Evolutionary conservation across 1,139 yeast species (phyloP), one percentile per base, ranked within the genome.

Genomic region (Magnusiomyces magnusii): DNA sequence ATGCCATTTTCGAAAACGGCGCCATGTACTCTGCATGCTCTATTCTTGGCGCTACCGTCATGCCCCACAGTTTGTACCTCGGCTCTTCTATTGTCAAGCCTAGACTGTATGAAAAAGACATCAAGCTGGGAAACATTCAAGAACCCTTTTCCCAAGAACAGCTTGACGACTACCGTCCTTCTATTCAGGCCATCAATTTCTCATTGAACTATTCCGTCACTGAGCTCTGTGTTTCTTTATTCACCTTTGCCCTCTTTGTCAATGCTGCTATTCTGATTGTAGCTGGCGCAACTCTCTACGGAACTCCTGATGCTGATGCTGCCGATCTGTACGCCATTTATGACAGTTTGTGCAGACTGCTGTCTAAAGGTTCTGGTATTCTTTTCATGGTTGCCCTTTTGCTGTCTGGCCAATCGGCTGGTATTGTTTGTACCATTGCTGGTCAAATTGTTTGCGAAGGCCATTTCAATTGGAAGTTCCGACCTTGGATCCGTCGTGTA

Each of bases 371-470:
- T 1, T 99, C 98, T 0, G 99, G 98, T 3, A 78, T 90, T 39
- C 85, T 93, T 0, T 93, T 93, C 76, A 97, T 97, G 1, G 75
- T 91, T 53, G 98, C 98, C 0, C 80, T 93, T 72, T 77, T 93
- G 57, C 91, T 92, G 70, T 87, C 96, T n/a, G 99, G 99, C 23
- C 96, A 92, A 70, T 87, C 96, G 68, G 98, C 99, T 1, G 98
- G 99, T 55, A 88, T 95, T 36, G 96, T 93, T n/a, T 93, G 97
- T 69, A 93, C 99, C 0, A 79, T 93, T 69, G 95, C 98, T 0
- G 97, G 99, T 24, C 99, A 93, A 71, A 90, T 92, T 83, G 97
- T 93, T 1, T 85, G 91, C 67, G 98, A 93, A 71, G 99, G 99
- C 0, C 95, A 92, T 67, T 78, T 92, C 54, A 79, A 82, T 62